Percentiles rank a stretch among this genome's conserved stretches.
phyloP scores from a whole-genome alignment of 176 grass and related monocot species.

The Zizania latifolia region DNA sequence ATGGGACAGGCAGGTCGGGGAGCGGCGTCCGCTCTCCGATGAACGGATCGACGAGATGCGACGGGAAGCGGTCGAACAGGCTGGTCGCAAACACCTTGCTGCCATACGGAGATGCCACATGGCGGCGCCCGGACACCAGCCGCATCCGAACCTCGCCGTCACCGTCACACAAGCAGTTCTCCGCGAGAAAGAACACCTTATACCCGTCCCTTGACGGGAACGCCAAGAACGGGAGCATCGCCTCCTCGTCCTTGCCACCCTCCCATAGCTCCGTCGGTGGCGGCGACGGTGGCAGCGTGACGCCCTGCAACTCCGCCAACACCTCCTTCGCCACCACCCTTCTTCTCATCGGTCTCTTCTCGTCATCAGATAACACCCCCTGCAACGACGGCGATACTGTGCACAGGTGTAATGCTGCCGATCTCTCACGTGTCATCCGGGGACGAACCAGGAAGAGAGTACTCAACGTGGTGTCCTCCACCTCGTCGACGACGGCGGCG shows the following conservation, averaged over 20 bases:
- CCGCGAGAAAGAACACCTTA: not conserved
- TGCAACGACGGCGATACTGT: not conserved
- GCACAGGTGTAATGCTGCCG: no score
- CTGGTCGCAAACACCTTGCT: slow-evolving; percentile 20
- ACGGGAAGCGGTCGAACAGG: slow-evolving; percentile 24
- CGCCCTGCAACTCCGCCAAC: not conserved
- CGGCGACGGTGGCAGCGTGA: no score
- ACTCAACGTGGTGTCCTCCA: not conserved
- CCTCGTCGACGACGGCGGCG: not conserved
- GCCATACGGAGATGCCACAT: slow-evolving; percentile 11
- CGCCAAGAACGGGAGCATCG: not conserved
- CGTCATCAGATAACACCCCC: no score
- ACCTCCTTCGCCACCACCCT: not conserved
- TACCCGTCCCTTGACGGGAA: slow-evolving; percentile 20
- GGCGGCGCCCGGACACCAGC: not conserved
- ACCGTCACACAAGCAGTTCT: not conserved
- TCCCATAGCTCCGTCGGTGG: no score
- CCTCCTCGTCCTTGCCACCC: not conserved
- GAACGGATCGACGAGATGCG: slow-evolving; percentile 30
- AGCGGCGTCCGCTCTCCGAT: slow-evolving; percentile 4
- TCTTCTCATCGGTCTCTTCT: not conserved
- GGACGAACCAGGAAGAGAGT: not conserved
- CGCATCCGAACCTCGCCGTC: not conserved
- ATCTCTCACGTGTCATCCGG: not conserved
- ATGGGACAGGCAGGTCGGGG: slow-evolving; percentile 31